Evolutionary conservation across 2,329 filamentous ascomycete species (phyloP), one percentile per base, ranked within the genome.

Genomic region (Botrytis paeoniae): DNA sequence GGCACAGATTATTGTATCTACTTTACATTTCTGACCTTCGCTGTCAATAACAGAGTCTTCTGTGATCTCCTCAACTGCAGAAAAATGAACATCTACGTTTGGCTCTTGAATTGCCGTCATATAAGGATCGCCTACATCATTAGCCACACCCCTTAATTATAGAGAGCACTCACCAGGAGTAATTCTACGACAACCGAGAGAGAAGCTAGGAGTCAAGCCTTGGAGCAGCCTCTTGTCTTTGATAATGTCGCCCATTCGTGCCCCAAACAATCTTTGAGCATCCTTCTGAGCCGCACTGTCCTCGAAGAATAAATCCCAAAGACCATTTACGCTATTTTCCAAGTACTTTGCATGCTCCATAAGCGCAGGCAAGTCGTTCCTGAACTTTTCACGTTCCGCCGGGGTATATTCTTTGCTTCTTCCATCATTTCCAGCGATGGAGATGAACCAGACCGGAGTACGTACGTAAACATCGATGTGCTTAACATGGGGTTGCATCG

Each of bases 51-150:
- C 82, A 1, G 84, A 84, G 5, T 83, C 82, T 74, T 84, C 82
- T 0, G 85, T 86, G 73, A 85, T 83, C 41, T 81, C 81, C 22
- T 79, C 79, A 3, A 86, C 85, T 2, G 82, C 80, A 2, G 85
- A 84, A 76, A 86, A 86, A 75, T 86, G 84, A 0, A 86, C 85
- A 75, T 86, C 83, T 2, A 86, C 84, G 69, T 87, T 87, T 12
- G 81, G 79, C 71, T 86, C 81, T 73, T 86, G 84, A 62, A 87
- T 84, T 1, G 85, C 85, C 61, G 81, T 75, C 82, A 87, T 85
- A 75, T 87, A 87, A 2, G 84, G 84, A 76, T 86, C 85, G 4
- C 85, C 85, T 72, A 37, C 20, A 48, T 5, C 74, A 41, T 57
- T 80, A 48, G 83, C 83, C 3, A 7, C 6, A 9, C 1, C 9